Evolutionary conservation across 371 early-diverging fungal species (phyloP), one percentile per base, ranked within the genome.

Genomic region (Mucor plumbeus): DNA sequence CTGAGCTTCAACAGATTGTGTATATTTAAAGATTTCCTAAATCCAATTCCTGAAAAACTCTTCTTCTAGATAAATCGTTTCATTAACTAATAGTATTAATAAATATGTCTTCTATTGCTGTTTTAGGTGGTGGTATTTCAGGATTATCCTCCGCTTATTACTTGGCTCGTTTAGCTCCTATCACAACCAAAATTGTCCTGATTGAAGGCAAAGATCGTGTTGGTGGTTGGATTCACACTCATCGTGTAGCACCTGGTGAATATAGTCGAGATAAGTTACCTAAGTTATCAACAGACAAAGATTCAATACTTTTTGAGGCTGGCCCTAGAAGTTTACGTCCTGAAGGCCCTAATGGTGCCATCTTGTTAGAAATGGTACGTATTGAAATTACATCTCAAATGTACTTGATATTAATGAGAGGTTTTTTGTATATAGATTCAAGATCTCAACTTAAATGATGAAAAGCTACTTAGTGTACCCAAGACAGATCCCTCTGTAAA

Each of bases 81-180:
- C 33, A 14, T 39, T 0, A 31, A n/a, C 19, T 9, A 5, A 38
- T 57, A 63, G 11, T 5, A 2, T 11, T 5, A 38, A 66, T 4
- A 38, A 50, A 44, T 7, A 70, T 70, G 70, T 65, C 65, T 41
- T 38, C 33, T 36, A 40, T 62, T 38, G 88, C 89, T 14, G 87
- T 98, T 11, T 80, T 97, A 3, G 98, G 97, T 41, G 97, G 96
- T 39, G 98, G 98, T 26, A 91, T 98, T 68, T 90, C 94, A 35
- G 97, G 97, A 4, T 88, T 98, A 40, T 86, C 94, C 13, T 78
- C 95, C 0, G 95, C 96, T 5, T 95, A 91, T 82, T 90, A 92
- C 76, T 78, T 96, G 15, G 79, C 94, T 6, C 79, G 84, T 33
- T 74, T 84, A 55, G 78, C 87, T 0, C 87, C 88, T 4, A 11